A percentile compares a stretch with the other conserved stretches of the same genome.
These are phyloP conservation scores for Fusarium citri DNA, from an alignment of 2,329 filamentous ascomycete species.

Conservation along the genomic window DNA sequence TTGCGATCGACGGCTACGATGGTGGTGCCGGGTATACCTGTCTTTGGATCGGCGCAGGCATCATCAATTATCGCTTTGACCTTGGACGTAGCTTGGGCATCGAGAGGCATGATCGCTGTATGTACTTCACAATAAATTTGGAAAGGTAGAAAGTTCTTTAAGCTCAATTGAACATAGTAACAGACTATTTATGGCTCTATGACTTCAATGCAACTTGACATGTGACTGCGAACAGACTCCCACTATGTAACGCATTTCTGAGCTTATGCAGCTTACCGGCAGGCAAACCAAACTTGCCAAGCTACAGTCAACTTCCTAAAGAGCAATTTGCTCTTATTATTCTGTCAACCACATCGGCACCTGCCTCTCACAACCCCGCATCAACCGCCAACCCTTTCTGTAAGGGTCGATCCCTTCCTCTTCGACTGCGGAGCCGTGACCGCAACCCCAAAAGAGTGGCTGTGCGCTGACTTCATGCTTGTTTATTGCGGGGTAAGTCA, in stretches of 20 bases:
- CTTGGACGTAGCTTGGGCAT: conserved; percentile 19
- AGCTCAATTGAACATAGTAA: background rate
- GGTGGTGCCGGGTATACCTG: conserved; percentile 58
- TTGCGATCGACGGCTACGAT: conserved; percentile 60
- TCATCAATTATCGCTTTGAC: conserved; percentile 50
- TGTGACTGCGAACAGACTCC: background rate
- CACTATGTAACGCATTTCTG: background rate
- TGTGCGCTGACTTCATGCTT: background rate
- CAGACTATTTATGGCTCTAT: background rate
- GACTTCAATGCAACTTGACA: background rate
- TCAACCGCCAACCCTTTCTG: background rate
- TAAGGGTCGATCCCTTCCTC: background rate
- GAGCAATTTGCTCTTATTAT: background rate
- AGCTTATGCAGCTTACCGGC: background rate
- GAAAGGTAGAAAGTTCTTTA: background rate
- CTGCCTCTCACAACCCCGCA: background rate
- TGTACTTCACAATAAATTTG: background rate
- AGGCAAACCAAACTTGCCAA: background rate
- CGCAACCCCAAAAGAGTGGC: background rate
- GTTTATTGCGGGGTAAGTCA: background rate
- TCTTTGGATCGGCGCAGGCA: conserved; percentile 52
- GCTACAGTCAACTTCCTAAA: background rate
- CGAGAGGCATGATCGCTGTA: conserved; percentile 34
- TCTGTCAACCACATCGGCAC: background rate
- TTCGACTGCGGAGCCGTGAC: background rate